Conservation (phyloP, 108 stramenopile genomes). For the Skeletonema potamos region DNA sequence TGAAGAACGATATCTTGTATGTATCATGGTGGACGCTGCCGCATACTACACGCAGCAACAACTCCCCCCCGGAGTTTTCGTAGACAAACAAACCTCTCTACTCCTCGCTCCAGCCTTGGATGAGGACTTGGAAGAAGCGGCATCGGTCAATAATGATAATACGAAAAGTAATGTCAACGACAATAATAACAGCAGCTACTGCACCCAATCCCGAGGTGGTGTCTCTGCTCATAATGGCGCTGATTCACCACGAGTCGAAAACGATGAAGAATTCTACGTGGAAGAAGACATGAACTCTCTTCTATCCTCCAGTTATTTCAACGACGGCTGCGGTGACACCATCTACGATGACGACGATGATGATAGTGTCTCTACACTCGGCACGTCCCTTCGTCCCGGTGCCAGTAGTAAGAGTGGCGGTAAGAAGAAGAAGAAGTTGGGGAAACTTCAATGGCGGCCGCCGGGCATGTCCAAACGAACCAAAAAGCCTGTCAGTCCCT, state of each 20-base stretch:
- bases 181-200: background rate
- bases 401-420: background rate
- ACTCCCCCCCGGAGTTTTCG: slow-evolving; percentile 9
- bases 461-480: slow-evolving; percentile 5
- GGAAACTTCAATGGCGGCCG: slow-evolving; percentile 10
- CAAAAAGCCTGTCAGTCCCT: background rate
- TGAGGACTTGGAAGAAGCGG: background rate
- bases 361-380: background rate
- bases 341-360: slow-evolving; percentile 7
- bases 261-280: slow-evolving; percentile 1
- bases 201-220: no score
- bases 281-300: slow-evolving; percentile 8
- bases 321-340: slow-evolving; percentile 5
- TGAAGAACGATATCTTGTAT: no score
- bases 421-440: slow-evolving; percentile 3
- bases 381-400: background rate
- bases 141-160: background rate
- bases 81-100: slow-evolving; percentile 21
- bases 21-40: no score
- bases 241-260: background rate
- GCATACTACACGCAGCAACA: background rate
- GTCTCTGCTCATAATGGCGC: background rate
- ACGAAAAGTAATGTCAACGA: background rate
- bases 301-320: slow-evolving; percentile 4
- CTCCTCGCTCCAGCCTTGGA: slow-evolving; percentile 7